Evolutionary conservation across 208 protist species (phyloP).

Genomic region (Crithidia bombi): DNA sequence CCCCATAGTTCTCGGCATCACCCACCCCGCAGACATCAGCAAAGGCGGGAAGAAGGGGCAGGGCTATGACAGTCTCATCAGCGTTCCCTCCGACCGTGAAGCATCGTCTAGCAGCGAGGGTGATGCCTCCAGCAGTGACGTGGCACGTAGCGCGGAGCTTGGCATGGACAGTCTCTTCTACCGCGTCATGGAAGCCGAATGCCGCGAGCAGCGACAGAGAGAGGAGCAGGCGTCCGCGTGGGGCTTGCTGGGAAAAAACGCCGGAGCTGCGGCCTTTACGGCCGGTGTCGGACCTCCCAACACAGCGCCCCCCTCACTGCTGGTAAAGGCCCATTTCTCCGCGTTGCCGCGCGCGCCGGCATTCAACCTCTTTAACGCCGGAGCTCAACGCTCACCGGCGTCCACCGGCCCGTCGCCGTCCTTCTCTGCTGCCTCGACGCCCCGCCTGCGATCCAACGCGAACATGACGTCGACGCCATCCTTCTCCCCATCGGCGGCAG

Average conservation of each 20-base stretch:
- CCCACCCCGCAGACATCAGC: not conserved
- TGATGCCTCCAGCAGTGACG: not conserved
- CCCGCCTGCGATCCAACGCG: not conserved
- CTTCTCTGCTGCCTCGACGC: not conserved
- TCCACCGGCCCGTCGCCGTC: not conserved
- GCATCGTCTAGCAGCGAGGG: not conserved
- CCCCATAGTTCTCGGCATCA: no score
- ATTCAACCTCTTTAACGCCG: constrained; percentile 1
- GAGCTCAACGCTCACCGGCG: not conserved
- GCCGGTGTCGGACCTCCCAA: not conserved
- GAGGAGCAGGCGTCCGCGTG: not conserved
- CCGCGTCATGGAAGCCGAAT: constrained; percentile 14
- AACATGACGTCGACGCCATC: not conserved
- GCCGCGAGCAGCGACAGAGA: not conserved
- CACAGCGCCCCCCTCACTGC: not conserved
- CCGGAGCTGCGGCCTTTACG: not conserved
- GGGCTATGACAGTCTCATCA: not conserved
- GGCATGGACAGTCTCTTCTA: constrained; percentile 34
- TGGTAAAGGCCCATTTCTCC: not conserved
- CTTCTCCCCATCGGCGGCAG: not conserved
- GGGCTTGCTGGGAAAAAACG: not conserved
- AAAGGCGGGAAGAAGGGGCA: not conserved
- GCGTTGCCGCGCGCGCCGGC: constrained; percentile 4
- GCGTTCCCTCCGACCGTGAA: not conserved
- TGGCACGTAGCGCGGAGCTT: constrained; percentile 6